phyloP scores from a whole-genome alignment of 1,139 yeast genomes.

The Geotrichum histeridarum region DNA sequence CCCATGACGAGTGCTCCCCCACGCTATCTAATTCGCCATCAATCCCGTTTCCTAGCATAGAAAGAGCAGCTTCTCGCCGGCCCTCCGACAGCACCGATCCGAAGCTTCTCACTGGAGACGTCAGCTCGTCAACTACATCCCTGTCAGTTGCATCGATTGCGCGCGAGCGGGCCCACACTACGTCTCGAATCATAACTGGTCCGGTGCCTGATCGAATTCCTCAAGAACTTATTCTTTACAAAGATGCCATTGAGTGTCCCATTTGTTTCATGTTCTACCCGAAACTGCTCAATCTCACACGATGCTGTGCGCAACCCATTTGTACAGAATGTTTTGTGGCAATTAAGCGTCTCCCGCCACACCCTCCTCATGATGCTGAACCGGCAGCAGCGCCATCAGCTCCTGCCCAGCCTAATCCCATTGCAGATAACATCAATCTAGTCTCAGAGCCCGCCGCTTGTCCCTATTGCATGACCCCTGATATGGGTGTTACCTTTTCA shows the following conservation, averaged over 20 bases:
- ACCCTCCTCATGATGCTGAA: slow-evolving; percentile 68
- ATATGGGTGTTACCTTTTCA: slow-evolving; percentile 77
- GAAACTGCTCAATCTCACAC: slow-evolving; percentile 63
- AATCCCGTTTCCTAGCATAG: slow-evolving; percentile 1
- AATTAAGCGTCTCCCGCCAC: slow-evolving; percentile 87
- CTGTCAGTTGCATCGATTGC: slow-evolving; percentile 3
- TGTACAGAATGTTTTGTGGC: slow-evolving; percentile 97
- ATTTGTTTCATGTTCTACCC: slow-evolving; percentile 90
- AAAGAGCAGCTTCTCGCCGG: too few relatives aligned
- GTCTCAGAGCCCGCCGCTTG: slow-evolving; percentile 86
- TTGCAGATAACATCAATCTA: slow-evolving; percentile 50
- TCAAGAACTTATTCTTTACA: slow-evolving; percentile 49
- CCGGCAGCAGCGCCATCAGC: background rate
- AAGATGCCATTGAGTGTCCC: slow-evolving; percentile 77
- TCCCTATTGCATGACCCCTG: slow-evolving; percentile 87
- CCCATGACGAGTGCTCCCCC: background rate
- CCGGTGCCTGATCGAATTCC: background rate
- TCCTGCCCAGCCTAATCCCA: background rate
- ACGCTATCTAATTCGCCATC: background rate
- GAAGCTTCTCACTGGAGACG: background rate
- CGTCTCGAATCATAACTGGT: background rate
- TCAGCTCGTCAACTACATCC: background rate
- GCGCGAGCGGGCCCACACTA: slow-evolving; percentile 16
- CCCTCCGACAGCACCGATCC: background rate
- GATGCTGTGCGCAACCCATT: slow-evolving; percentile 90